Percentiles rank a stretch among this genome's conserved stretches.
phyloP scores from a whole-genome alignment of 495 filamentous ascomycete genomes.

The Talaromyces adpressus region DNA sequence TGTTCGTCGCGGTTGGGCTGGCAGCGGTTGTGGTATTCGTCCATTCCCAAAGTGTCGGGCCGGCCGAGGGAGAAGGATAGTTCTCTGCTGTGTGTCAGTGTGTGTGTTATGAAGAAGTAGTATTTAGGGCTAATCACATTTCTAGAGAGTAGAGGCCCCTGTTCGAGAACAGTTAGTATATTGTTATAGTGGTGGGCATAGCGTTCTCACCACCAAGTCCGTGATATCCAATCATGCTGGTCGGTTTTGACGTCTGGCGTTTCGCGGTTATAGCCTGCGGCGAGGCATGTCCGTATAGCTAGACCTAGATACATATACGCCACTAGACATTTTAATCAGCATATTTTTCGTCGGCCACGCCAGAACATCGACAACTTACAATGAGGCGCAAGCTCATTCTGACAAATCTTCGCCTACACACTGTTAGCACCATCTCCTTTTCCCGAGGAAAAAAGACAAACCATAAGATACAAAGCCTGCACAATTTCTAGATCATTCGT shows the following conservation, averaged over 20 bases:
- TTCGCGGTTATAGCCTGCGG: slow-evolving; percentile 35
- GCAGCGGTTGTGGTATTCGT: slow-evolving; percentile 36
- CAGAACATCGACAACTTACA: slow-evolving; percentile 14
- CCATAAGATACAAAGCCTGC: slow-evolving; percentile 36
- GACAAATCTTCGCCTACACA: slow-evolving; percentile 32
- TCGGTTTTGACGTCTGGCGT: slow-evolving; percentile 24
- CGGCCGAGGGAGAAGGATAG: slow-evolving; percentile 37
- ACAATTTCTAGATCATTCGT: slow-evolving; percentile 36
- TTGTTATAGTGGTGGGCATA: neutral
- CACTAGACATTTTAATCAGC: slow-evolving; percentile 15
- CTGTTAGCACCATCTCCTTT: neutral
- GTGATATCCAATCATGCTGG: slow-evolving; percentile 30
- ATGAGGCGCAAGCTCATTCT: slow-evolving; percentile 37
- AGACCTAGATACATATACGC: slow-evolving; percentile 40
- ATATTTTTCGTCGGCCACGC: neutral
- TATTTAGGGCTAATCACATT: slow-evolving; percentile 19
- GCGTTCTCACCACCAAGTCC: slow-evolving; percentile 34
- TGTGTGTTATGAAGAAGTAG: neutral
- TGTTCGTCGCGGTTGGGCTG: slow-evolving; percentile 28
- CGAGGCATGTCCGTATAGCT: slow-evolving; percentile 33
- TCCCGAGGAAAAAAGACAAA: slow-evolving; percentile 5
- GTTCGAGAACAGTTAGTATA: neutral
- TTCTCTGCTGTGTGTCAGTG: slow-evolving; percentile 19
- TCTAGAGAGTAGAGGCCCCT: slow-evolving; percentile 37
- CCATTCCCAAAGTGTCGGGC: slow-evolving; percentile 36